phyloP scores from a whole-genome alignment of 1,284 basidiomycete genomes.

The Mycena citricolor region DNA sequence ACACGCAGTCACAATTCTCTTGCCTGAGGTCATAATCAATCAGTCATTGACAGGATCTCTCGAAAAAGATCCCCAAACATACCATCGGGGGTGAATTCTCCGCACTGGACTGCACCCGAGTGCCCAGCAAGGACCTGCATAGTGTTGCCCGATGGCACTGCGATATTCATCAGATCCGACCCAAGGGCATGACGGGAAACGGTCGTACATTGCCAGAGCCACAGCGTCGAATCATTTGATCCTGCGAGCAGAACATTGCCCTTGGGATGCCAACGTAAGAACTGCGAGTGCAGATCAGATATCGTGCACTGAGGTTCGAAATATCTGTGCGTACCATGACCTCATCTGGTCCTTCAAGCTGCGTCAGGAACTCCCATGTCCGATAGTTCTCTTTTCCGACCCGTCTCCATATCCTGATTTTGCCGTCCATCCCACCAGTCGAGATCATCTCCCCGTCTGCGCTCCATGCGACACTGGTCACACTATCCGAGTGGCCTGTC shows the following conservation, averaged over 20 bases:
- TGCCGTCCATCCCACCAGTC: slow-evolving; percentile 97
- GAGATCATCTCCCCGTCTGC: slow-evolving; percentile 89
- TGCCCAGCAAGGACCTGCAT: slow-evolving; percentile 98
- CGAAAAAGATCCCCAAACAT: slow-evolving; percentile 19
- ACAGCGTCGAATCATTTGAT: slow-evolving; percentile 92
- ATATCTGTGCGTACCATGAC: slow-evolving; percentile 69
- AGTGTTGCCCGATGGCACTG: slow-evolving; percentile 90
- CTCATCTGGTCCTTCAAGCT: slow-evolving; percentile 93
- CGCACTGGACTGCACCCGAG: slow-evolving; percentile 81
- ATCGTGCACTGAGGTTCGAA: background rate
- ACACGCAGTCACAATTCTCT: slow-evolving; percentile 86
- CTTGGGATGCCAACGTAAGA: slow-evolving; percentile 96
- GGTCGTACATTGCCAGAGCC: slow-evolving; percentile 91
- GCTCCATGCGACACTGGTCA: slow-evolving; percentile 81
- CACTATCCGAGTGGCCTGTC: slow-evolving; percentile 91
- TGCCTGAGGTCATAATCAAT: slow-evolving; percentile 49
- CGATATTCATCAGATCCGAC: slow-evolving; percentile 19
- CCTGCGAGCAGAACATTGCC: slow-evolving; percentile 89
- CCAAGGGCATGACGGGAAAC: slow-evolving; percentile 10
- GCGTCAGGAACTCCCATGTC: slow-evolving; percentile 91
- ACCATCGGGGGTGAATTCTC: slow-evolving; percentile 92
- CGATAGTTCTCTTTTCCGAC: slow-evolving; percentile 73
- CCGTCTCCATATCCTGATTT: slow-evolving; percentile 86
- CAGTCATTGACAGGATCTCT: slow-evolving; percentile 5
- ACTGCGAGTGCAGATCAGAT: slow-evolving; percentile 47